Evolutionary conservation across 1,284 basidiomycete genomes (phyloP).

Genomic region (Testicularia cyperi): DNA sequence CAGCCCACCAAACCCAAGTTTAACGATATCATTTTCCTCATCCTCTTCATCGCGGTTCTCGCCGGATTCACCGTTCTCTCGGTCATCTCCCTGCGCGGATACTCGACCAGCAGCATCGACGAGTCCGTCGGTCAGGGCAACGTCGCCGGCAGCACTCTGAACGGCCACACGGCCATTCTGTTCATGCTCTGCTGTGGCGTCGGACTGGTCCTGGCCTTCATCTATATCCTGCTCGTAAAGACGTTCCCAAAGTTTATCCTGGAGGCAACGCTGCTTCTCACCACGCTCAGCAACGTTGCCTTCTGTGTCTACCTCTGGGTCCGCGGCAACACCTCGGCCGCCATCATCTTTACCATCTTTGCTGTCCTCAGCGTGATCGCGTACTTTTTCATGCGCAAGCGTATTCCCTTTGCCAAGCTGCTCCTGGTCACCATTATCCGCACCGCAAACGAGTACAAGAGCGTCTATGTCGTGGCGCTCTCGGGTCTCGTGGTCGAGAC

Average conservation of each 20-base stretch:
- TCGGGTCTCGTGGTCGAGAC: slow-evolving; percentile 41
- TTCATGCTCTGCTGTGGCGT: slow-evolving; percentile 70
- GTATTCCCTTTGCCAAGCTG: slow-evolving; percentile 51
- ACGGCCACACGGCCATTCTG: slow-evolving; percentile 70
- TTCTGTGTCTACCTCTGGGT: slow-evolving; percentile 47
- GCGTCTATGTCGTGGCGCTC: slow-evolving; percentile 46
- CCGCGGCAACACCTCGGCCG: slow-evolving; percentile 37
- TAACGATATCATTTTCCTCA: slow-evolving; percentile 54
- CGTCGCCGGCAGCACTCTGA: slow-evolving; percentile 73
- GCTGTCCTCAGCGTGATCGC: slow-evolving; percentile 47
- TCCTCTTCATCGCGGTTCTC: slow-evolving; percentile 60
- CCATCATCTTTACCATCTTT: slow-evolving; percentile 55
- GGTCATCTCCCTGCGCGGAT: slow-evolving; percentile 58
- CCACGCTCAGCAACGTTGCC: slow-evolving; percentile 42
- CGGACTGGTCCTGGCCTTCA: slow-evolving; percentile 65
- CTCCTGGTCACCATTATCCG: slow-evolving; percentile 46
- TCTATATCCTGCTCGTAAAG: slow-evolving; percentile 68
- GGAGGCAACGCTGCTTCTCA: slow-evolving; percentile 46
- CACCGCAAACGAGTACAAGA: slow-evolving; percentile 48
- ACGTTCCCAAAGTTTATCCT: slow-evolving; percentile 69
- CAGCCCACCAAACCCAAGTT: slow-evolving; percentile 51
- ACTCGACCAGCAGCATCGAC: slow-evolving; percentile 20
- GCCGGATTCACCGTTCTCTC: slow-evolving; percentile 59
- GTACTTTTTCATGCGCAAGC: slow-evolving; percentile 53
- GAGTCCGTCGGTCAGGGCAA: slow-evolving; percentile 63